Conservation (phyloP, 768 basidiomycete genomes). For the Lactifluus pinguis region DNA sequence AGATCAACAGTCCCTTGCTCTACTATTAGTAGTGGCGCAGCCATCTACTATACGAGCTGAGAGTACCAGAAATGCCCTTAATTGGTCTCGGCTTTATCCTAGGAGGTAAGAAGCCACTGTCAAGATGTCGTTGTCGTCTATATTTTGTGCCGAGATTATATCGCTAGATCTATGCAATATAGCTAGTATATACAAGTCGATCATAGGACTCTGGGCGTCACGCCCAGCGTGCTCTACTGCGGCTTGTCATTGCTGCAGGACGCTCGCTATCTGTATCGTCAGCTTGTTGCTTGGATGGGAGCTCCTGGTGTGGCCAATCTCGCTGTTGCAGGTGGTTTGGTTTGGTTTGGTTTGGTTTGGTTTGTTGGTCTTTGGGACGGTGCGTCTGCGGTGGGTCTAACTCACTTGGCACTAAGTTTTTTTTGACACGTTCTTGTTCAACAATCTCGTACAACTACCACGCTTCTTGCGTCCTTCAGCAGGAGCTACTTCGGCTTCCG, state of each 20-base stretch:
- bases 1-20: too few species aligned
- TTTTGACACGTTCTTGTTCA: slow-evolving; percentile 54
- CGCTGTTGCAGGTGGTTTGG: slow-evolving; percentile 74
- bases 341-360: too few species aligned
- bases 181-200: too few species aligned
- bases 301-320: slow-evolving; percentile 69
- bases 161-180: too few species aligned
- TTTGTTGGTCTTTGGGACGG: slow-evolving; percentile 90
- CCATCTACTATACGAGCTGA: too few species aligned
- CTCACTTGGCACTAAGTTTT: neutral
- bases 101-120: too few species aligned
- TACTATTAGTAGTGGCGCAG: too few species aligned
- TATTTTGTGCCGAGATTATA: too few species aligned
- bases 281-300: slow-evolving; percentile 91
- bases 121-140: too few species aligned
- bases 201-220: slow-evolving; percentile 28
- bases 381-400: slow-evolving; percentile 27
- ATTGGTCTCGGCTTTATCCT: too few species aligned
- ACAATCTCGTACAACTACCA: slow-evolving; percentile 67
- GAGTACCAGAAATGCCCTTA: too few species aligned
- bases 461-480: slow-evolving; percentile 46
- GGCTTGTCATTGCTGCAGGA: slow-evolving; percentile 59
- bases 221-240: slow-evolving; percentile 44
- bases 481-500: slow-evolving; percentile 15
- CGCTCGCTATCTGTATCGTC: slow-evolving; percentile 89